Conservation (phyloP, 108 stramenopile genomes). For the Nitzschia putrida region DNA sequence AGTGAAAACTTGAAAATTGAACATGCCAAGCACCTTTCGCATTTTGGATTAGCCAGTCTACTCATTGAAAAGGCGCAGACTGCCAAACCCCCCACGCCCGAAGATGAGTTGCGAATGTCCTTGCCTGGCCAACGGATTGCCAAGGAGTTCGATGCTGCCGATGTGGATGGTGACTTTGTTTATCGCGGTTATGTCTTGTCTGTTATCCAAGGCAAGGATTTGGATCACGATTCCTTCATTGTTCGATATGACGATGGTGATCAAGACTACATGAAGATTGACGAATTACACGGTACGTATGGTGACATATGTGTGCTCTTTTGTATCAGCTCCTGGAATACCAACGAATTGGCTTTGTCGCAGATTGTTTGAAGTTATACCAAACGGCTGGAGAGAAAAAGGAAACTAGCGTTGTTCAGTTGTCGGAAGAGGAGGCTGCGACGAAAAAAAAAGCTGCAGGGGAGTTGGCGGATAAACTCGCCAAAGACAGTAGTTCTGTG, state of each 20-base stretch:
- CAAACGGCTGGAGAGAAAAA: slow-evolving; percentile 37
- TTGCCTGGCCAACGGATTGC: slow-evolving; percentile 60
- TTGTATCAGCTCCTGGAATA: too few species aligned
- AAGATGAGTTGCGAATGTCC: slow-evolving; percentile 20
- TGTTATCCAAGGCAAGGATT: slow-evolving; percentile 23
- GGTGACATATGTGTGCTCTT: too few species aligned
- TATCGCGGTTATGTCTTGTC: slow-evolving; percentile 49
- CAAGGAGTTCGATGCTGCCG: slow-evolving; percentile 45
- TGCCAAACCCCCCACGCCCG: slow-evolving; percentile 2
- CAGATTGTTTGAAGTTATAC: slow-evolving; percentile 24
- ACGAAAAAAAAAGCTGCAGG: background rate
- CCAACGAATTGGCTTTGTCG: too few species aligned
- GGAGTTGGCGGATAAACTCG: background rate
- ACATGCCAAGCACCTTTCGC: slow-evolving; percentile 44
- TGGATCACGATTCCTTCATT: slow-evolving; percentile 33
- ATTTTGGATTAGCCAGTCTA: slow-evolving; percentile 51
- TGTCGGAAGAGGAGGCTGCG: background rate
- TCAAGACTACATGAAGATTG: slow-evolving; percentile 45
- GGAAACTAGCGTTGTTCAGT: too few species aligned
- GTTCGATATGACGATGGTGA: slow-evolving; percentile 77
- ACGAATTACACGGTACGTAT: slow-evolving; percentile 57
- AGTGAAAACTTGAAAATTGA: slow-evolving; percentile 28
- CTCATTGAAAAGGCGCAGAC: slow-evolving; percentile 16
- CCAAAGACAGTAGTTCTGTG: background rate
- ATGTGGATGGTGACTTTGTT: slow-evolving; percentile 49